Conservation (phyloP, 345 rosid species). For the Sonneratia caseolaris region DNA sequence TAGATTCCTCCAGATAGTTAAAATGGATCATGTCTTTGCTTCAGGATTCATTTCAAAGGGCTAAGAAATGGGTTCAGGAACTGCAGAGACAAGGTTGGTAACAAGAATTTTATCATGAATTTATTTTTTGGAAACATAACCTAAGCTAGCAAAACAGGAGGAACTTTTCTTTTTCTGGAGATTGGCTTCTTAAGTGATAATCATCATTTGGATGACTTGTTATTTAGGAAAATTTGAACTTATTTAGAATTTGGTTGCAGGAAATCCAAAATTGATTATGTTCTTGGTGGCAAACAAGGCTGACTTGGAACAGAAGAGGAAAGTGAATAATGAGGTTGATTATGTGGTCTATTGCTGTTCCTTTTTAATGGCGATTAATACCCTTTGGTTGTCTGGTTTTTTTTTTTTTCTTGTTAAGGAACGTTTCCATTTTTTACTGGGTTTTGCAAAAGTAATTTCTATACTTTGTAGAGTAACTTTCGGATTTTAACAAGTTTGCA, state of each 20-base stretch:
- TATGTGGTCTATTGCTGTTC: background rate
- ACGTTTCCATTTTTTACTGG: background rate
- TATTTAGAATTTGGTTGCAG: constrained; percentile 19
- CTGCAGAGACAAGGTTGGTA: constrained; percentile 56
- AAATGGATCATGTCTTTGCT: constrained; percentile 3
- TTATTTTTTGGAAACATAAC: background rate
- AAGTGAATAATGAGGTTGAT: constrained; percentile 49
- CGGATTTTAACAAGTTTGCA: background rate
- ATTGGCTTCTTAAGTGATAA: background rate
- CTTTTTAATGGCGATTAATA: background rate
- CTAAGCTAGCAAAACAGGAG: background rate
- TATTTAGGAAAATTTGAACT: background rate
- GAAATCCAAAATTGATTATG: constrained; percentile 53
- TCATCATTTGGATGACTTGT: background rate
- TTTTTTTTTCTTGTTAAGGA: background rate
- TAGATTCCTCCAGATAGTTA: background rate
- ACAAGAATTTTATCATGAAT: background rate
- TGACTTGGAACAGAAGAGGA: constrained; percentile 58
- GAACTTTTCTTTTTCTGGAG: background rate
- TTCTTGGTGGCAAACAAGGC: constrained; percentile 72
- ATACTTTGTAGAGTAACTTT: background rate
- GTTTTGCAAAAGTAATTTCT: too few species aligned
- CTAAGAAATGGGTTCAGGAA: constrained; percentile 62
- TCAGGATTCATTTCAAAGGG: constrained; percentile 56
- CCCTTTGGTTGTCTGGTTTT: background rate